phyloP scores from a whole-genome alignment of 805 yeast species.

The Monosporozyma solicola region DNA sequence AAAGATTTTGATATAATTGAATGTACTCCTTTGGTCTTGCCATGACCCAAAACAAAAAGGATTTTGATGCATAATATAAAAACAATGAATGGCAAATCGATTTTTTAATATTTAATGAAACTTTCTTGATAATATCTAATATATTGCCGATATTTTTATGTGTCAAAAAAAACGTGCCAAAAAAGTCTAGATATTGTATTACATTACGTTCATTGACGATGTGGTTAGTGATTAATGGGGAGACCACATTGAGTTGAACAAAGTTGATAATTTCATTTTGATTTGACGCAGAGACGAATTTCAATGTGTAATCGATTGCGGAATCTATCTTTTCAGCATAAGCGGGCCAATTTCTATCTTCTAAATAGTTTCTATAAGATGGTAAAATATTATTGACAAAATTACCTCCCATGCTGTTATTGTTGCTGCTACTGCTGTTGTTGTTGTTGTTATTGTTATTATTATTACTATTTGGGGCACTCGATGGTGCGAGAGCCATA shows the following conservation, averaged over 20 bases:
- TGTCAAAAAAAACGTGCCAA: constrained; percentile 36
- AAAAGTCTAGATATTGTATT: constrained; percentile 37
- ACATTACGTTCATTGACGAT: constrained; percentile 31
- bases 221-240: constrained; percentile 27
- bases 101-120: constrained; percentile 32
- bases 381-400: constrained; percentile 11
- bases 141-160: constrained; percentile 29
- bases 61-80: constrained; percentile 35
- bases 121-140: constrained; percentile 31
- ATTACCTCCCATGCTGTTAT: constrained; percentile 5
- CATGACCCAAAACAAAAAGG: constrained; percentile 39
- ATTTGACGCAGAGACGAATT: constrained; percentile 42
- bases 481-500: constrained; percentile 7
- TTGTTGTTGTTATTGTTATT: neutral
- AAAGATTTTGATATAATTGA: constrained; percentile 12
- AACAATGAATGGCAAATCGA: constrained; percentile 38
- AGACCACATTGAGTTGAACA: constrained; percentile 14
- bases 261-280: constrained; percentile 34
- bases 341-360: constrained; percentile 8
- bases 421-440: neutral
- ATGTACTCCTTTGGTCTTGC: constrained; percentile 39
- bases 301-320: constrained; percentile 33
- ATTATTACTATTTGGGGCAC: neutral
- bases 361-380: constrained; percentile 12
- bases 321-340: constrained; percentile 27